Conservation (phyloP, 2,329 filamentous ascomycete species). For the Ilyonectria sp. region DNA sequence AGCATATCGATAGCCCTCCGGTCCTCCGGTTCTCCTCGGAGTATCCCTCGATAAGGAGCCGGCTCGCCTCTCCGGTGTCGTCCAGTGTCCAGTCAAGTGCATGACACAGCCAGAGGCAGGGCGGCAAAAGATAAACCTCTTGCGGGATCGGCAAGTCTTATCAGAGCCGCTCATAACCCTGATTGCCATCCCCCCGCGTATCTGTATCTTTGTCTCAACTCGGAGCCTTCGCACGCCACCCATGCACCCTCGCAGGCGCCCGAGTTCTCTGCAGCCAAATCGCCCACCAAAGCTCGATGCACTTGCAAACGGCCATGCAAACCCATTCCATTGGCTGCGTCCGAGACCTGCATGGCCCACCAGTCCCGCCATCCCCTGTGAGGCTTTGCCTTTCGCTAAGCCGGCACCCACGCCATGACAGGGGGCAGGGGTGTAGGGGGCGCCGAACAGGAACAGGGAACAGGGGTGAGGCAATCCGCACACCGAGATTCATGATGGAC, state of each 20-base stretch:
- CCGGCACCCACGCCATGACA: conserved; percentile 33
- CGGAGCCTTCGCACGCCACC: conserved; percentile 37
- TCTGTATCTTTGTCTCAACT: conserved; percentile 34
- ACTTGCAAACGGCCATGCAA: conserved; percentile 36
- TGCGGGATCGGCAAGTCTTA: conserved; percentile 29
- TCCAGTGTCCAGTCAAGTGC: conserved; percentile 11
- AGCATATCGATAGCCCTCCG: conserved; percentile 9
- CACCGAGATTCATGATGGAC: conserved; percentile 42
- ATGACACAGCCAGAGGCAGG: conserved; percentile 7
- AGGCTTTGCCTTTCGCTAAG: conserved; percentile 39
- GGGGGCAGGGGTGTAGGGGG: conserved; percentile 28
- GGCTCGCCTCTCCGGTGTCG: conserved; percentile 4
- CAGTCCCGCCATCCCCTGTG: conserved; percentile 27
- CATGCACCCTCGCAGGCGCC: conserved; percentile 28
- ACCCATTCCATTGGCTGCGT: conserved; percentile 33
- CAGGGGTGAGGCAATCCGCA: conserved; percentile 32
- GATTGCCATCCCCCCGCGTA: conserved; percentile 37
- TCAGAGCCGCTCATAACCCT: conserved; percentile 38
- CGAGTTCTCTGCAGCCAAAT: conserved; percentile 20
- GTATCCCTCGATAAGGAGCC: background rate
- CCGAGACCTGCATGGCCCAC: conserved; percentile 31
- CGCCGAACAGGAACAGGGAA: conserved; percentile 18
- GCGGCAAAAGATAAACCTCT: conserved; percentile 1
- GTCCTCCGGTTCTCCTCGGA: conserved; percentile 9
- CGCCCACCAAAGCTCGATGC: conserved; percentile 33